Evolutionary conservation across 139 green algal genomes (phyloP).

Genomic region (Ettlia oleoabundans): DNA sequence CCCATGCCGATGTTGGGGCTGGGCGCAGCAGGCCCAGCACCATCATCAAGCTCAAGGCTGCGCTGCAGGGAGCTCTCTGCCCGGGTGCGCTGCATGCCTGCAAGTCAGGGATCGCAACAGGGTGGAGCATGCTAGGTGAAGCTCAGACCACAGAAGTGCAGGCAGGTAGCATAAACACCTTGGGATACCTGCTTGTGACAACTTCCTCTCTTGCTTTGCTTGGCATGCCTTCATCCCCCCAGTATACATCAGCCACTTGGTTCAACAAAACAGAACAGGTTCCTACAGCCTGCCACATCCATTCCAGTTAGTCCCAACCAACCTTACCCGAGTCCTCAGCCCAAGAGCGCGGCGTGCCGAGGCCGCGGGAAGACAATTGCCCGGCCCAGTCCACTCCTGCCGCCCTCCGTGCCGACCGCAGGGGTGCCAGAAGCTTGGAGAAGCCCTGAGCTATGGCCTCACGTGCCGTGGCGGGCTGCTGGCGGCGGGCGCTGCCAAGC

Average conservation of each 20-base stretch:
- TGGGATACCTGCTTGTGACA: no score
- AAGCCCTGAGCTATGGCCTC: neutral
- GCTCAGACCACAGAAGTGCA: neutral
- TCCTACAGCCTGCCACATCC: no score
- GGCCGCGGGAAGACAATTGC: conserved; percentile 5
- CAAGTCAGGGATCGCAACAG: neutral
- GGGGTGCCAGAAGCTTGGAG: conserved; percentile 17
- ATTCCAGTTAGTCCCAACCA: no score
- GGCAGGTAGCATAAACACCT: no score
- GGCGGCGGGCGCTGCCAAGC: conserved; percentile 3
- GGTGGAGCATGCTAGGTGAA: neutral
- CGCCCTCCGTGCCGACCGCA: conserved; percentile 6
- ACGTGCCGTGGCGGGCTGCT: neutral
- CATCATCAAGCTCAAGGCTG: conserved; percentile 1
- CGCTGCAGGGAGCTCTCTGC: conserved; percentile 15
- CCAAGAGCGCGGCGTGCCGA: conserved; percentile 30
- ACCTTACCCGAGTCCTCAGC: conserved; percentile 2
- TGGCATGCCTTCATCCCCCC: no score
- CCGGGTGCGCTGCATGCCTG: conserved; percentile 29
- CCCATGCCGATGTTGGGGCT: neutral
- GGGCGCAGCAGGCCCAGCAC: neutral
- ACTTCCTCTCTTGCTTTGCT: no score
- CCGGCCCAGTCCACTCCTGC: neutral
- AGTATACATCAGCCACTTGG: no score
- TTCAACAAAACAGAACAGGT: no score